Evolutionary conservation across 1,139 yeast genomes (phyloP).

Genomic region (Taphrina populina): DNA sequence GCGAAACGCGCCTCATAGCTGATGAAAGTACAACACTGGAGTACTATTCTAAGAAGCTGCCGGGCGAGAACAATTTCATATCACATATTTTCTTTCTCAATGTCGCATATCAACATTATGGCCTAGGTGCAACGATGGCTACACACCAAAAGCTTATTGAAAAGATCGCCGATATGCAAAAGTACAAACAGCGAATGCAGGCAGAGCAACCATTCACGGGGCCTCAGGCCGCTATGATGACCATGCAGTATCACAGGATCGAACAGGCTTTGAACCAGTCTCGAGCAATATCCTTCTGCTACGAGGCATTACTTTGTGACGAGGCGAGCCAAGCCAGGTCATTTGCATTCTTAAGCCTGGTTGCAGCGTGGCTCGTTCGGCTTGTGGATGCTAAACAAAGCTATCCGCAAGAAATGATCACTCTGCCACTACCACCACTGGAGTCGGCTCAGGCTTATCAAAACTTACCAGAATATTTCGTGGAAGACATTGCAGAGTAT

Average conservation of each 20-base stretch:
- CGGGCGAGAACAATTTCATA: constrained; percentile 65
- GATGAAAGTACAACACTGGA: constrained; percentile 68
- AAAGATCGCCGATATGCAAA: constrained; percentile 55
- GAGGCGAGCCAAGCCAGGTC: constrained; percentile 60
- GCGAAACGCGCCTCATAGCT: constrained; percentile 81
- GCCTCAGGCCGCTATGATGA: constrained; percentile 40
- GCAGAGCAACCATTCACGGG: constrained; percentile 42
- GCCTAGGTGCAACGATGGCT: constrained; percentile 73
- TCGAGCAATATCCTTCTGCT: constrained; percentile 54
- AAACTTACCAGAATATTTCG: constrained; percentile 77
- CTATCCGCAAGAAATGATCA: constrained; percentile 58
- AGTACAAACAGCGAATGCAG: constrained; percentile 52
- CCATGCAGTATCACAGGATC: constrained; percentile 48
- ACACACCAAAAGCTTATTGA: constrained; percentile 58
- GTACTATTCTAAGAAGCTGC: constrained; percentile 49
- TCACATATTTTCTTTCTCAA: constrained; percentile 84
- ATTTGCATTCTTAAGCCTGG: constrained; percentile 74
- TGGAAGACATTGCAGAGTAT: constrained; percentile 81
- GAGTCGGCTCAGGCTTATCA: constrained; percentile 54
- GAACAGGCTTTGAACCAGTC: constrained; percentile 49
- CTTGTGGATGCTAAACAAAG: constrained; percentile 68
- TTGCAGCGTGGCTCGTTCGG: constrained; percentile 67
- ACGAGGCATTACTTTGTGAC: constrained; percentile 61
- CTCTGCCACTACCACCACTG: constrained; percentile 60
- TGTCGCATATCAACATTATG: constrained; percentile 78